These are phyloP conservation scores for Mycena vitilis DNA, from an alignment of 768 basidiomycete species.

Conservation along the genomic window DNA sequence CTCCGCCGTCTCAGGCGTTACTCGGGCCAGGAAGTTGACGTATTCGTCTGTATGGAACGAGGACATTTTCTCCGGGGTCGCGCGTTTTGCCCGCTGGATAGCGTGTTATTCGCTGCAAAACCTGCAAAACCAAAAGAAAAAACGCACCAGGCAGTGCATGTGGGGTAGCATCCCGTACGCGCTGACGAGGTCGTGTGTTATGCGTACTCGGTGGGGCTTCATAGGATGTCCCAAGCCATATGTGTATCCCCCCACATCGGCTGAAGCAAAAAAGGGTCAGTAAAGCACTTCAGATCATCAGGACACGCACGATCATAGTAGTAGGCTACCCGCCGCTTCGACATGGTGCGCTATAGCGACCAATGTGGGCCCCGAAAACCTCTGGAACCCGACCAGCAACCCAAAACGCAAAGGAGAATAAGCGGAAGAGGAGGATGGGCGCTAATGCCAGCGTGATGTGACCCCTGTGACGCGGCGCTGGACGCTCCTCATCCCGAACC, in stretches of 20 bases:
- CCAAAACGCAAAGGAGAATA: not conserved
- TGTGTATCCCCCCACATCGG: constrained; percentile 77
- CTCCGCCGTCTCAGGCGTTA: constrained; percentile 92
- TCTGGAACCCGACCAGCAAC: not conserved
- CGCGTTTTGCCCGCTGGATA: constrained; percentile 76
- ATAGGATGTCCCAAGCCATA: constrained; percentile 93
- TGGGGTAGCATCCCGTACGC: constrained; percentile 94
- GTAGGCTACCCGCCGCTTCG: constrained; percentile 80
- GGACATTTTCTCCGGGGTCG: constrained; percentile 83
- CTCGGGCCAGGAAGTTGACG: constrained; percentile 88
- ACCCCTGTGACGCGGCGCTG: too few relatives aligned
- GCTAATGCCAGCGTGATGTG: not conserved
- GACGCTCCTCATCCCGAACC: too few relatives aligned
- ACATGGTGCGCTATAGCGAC: constrained; percentile 55
- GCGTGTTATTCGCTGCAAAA: not conserved
- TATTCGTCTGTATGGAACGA: constrained; percentile 99
- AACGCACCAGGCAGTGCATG: constrained; percentile 89
- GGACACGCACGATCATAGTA: constrained; percentile 81
- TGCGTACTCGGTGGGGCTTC: constrained; percentile 96
- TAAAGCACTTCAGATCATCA: not conserved
- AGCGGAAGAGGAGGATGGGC: not conserved
- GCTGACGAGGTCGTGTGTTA: constrained; percentile 91
- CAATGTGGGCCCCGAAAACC: not conserved
- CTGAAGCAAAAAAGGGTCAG: constrained; percentile 48
- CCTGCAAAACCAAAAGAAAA: not conserved